Conservation (phyloP, 1,284 basidiomycete genomes). For the Boletus sp. region DNA sequence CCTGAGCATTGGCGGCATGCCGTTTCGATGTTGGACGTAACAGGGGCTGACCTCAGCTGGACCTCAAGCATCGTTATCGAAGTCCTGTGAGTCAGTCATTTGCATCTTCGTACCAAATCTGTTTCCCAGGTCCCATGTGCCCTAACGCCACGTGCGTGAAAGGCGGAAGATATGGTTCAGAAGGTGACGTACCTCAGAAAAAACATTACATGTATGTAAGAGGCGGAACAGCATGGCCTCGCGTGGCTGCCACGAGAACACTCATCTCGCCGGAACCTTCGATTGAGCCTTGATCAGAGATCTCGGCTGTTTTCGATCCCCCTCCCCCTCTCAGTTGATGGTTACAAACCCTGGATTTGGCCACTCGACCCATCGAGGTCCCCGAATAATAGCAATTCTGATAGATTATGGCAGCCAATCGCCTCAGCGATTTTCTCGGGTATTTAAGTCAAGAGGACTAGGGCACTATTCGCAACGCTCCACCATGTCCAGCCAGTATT, state of each 20-base stretch:
- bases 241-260: constrained; percentile 23
- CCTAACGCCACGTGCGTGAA: constrained; percentile 8
- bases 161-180: neutral
- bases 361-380: neutral
- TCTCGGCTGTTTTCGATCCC: constrained; percentile 1
- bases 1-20: constrained; percentile 6
- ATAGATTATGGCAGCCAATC: constrained; percentile 14
- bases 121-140: neutral
- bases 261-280: neutral
- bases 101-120: neutral
- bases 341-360: constrained; percentile 7
- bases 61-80: no score
- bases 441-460: constrained; percentile 14
- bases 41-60: neutral
- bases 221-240: constrained; percentile 19
- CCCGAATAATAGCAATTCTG: constrained; percentile 1
- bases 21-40: constrained; percentile 1
- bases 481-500: constrained; percentile 11
- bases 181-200: constrained; percentile 2
- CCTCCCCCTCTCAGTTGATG: neutral
- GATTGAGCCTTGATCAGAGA: neutral
- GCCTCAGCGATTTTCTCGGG: neutral
- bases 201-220: constrained; percentile 3
- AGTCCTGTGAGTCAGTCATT: neutral
- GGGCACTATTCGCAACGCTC: neutral